These are phyloP conservation scores for Zoysia pacifica DNA, from an alignment of 176 grass and related monocot genomes.

Conservation along the genomic window DNA sequence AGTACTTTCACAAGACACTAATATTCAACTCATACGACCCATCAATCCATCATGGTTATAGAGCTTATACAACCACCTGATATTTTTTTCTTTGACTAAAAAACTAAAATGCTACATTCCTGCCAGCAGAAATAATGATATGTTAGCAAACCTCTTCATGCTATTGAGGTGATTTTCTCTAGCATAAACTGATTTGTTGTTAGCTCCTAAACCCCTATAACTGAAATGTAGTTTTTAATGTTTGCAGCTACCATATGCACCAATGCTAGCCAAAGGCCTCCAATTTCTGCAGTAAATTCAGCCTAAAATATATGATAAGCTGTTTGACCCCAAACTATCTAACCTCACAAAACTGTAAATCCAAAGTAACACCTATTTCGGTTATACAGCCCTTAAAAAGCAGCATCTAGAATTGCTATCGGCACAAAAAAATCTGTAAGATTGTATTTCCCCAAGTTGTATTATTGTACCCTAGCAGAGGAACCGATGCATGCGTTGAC, in stretches of 20 bases:
- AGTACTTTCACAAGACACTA: slow-evolving; percentile 18
- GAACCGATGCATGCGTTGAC: neutral
- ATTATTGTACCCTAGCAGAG: neutral
- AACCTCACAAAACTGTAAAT: neutral
- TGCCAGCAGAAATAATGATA: neutral
- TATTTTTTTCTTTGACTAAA: slow-evolving; percentile 15
- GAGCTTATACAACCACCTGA: neutral
- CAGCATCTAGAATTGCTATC: neutral
- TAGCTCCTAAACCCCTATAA: neutral
- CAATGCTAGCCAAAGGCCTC: neutral
- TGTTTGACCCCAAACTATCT: neutral
- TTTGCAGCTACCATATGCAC: slow-evolving; percentile 11
- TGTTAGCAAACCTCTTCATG: no score
- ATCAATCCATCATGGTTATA: neutral
- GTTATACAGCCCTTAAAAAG: neutral
- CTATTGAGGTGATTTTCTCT: no score
- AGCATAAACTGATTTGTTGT: neutral
- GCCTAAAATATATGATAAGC: slow-evolving; percentile 6
- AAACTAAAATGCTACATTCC: neutral
- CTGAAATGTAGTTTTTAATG: neutral
- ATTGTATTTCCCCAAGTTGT: neutral
- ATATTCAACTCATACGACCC: neutral
- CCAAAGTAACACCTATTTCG: neutral
- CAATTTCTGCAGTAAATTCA: slow-evolving; percentile 8
- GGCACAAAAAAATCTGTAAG: neutral